Base-by-base conservation (phyloP, 2,329 filamentous ascomycete genomes). In the Truncatella angustata region DNA sequence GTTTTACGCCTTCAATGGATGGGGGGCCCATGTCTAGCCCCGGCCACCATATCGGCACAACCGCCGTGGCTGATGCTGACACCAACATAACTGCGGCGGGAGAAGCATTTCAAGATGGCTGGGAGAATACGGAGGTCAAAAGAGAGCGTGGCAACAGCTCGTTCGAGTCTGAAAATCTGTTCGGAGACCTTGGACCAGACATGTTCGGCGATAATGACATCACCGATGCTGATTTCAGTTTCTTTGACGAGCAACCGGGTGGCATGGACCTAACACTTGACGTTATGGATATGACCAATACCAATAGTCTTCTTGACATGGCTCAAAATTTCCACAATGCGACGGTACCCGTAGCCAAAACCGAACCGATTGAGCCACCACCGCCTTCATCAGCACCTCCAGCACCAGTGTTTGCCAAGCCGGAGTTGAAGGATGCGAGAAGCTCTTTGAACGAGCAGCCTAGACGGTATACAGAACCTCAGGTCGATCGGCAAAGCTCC, bases 221-320 rank as follows among this genome's bases (percentile, higher is more conserved):
- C n/a, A 91, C 87, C 1, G 90, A 94, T 59, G 88, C 84, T 5
- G 90, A 94, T 63, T 93, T 93, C 65, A 90, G 82, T 64, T 93
- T 92, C 67, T 93, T 93, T 59, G 88, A 93, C 60, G 85, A 87
- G 55, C 71, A 79, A 23, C 75, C 79, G 3, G 73, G 66, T 2
- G 70, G 67, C 10, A 66, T 70, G 21, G 72, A 72, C 37, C 53
- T 77, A 36, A 56, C 70, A 2, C 59, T 70, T 10, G 66, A 61
- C 23, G 50, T 71, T 30, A 56, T 67, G 10, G 64, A 63, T 6
- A 58, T 71, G 35, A 53, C 60, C 14, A 58, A 57, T 24, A 18
- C 59, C 36, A 51, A 60, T 30, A 45, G 60, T 3, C 61, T 42
- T 23, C 54, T 58, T 11, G 54, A 56, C 30, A 54, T 60, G 42